These are phyloP conservation scores for Sphaerulina vaccinii DNA, from an alignment of 2,329 filamentous ascomycete species.

Conservation along the genomic window DNA sequence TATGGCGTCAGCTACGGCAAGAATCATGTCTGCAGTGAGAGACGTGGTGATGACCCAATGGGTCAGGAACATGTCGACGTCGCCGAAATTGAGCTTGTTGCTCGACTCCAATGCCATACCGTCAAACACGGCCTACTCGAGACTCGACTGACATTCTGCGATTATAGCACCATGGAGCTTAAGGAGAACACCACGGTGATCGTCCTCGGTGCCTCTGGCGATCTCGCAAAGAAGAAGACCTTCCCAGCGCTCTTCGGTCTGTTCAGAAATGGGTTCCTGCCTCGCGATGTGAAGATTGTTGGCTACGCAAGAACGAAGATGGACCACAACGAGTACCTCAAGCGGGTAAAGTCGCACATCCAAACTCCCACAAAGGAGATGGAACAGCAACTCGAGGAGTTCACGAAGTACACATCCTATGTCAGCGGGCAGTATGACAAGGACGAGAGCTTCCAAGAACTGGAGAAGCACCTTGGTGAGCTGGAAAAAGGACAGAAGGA, in stretches of 20 bases:
- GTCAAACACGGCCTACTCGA: background rate
- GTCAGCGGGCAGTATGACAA: slow-evolving; percentile 97
- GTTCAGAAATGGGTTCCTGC: slow-evolving; percentile 98
- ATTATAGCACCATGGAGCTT: slow-evolving; percentile 77
- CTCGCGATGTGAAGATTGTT: slow-evolving; percentile 90
- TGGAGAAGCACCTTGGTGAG: slow-evolving; percentile 81
- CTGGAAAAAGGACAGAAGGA: slow-evolving; percentile 80
- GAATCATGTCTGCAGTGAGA: background rate
- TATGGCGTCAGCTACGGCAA: slow-evolving; percentile 2
- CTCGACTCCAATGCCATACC: background rate
- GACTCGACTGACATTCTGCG: slow-evolving; percentile 21
- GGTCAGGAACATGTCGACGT: background rate
- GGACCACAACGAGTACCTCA: slow-evolving; percentile 94
- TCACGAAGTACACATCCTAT: slow-evolving; percentile 85
- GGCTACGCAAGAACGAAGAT: slow-evolving; percentile 99
- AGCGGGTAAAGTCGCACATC: slow-evolving; percentile 94
- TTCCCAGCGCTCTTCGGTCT: slow-evolving; percentile 97
- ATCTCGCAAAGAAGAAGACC: slow-evolving; percentile 99
- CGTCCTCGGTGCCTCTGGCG: slow-evolving; percentile 93
- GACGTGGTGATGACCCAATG: background rate
- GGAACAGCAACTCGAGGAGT: slow-evolving; percentile 90
- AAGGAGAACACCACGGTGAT: slow-evolving; percentile 98
- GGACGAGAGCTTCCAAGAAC: slow-evolving; percentile 85
- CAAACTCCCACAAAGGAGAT: slow-evolving; percentile 98
- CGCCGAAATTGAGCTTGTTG: slow-evolving; percentile 1